phyloP scores from a whole-genome alignment of 2,329 filamentous ascomycete genomes.

The Claviceps monticola region DNA sequence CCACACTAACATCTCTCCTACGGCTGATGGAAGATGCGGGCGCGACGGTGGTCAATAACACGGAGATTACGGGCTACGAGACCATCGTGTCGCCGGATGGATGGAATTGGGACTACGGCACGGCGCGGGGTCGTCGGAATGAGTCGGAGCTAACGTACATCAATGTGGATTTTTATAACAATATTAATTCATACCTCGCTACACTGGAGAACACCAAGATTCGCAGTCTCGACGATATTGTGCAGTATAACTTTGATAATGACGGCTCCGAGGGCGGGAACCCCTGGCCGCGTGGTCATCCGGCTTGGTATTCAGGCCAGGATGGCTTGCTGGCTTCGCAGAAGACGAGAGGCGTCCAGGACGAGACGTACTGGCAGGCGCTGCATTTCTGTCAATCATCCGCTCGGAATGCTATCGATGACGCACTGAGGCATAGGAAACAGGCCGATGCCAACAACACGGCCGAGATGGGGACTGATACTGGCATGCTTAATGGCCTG shows the following conservation, averaged over 20 bases:
- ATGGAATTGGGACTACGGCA: constrained; percentile 65
- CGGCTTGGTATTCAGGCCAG: constrained; percentile 57
- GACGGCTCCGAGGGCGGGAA: constrained; percentile 53
- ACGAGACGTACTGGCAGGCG: constrained; percentile 55
- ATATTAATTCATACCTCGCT: constrained; percentile 47
- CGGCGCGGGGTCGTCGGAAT: constrained; percentile 47
- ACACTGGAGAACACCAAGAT: constrained; percentile 48
- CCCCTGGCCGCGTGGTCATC: constrained; percentile 37
- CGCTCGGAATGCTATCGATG: constrained; percentile 55
- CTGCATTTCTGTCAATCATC: constrained; percentile 45
- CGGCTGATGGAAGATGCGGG: constrained; percentile 43
- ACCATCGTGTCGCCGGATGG: constrained; percentile 49
- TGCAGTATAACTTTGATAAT: constrained; percentile 50
- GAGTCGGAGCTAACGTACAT: constrained; percentile 62
- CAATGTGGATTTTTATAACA: constrained; percentile 55
- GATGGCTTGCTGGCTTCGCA: constrained; percentile 54
- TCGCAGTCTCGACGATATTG: constrained; percentile 47
- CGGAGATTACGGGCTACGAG: constrained; percentile 50
- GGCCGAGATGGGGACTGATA: constrained; percentile 13
- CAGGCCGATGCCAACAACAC: constrained; percentile 16
- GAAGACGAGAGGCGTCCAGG: constrained; percentile 42
- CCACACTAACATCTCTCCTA: constrained; percentile 33
- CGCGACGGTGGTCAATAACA: constrained; percentile 54
- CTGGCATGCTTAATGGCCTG: constrained; percentile 39
- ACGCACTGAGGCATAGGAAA: constrained; percentile 33